A percentile compares a stretch with the other conserved stretches of the same genome.
Conservation (phyloP, 2,329 filamentous ascomycete genomes). For the Pseudogymnoascus sp. region DNA sequence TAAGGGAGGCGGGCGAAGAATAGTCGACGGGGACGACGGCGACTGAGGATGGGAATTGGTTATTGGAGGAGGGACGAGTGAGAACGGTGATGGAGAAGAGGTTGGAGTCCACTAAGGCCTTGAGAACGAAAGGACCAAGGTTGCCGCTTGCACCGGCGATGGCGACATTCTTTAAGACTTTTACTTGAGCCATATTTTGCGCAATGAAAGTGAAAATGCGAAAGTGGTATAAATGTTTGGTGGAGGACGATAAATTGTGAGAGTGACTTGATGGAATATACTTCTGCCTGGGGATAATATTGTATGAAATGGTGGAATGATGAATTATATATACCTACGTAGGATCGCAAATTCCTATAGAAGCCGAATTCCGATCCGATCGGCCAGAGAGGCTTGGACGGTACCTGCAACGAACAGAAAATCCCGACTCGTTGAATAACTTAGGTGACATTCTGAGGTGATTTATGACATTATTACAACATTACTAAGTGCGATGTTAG, state of each 20-base stretch:
- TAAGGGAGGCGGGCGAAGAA: slow-evolving; percentile 34
- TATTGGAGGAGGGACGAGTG: slow-evolving; percentile 35
- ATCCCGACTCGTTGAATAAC: background rate
- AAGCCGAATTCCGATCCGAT: slow-evolving; percentile 1
- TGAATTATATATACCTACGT: background rate
- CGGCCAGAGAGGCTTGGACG: background rate
- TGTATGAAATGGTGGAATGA: background rate
- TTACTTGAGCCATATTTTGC: background rate
- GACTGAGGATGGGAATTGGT: slow-evolving; percentile 27
- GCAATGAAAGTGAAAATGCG: background rate
- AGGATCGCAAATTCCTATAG: background rate
- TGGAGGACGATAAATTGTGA: background rate
- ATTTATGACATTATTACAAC: background rate
- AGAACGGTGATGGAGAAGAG: slow-evolving; percentile 43
- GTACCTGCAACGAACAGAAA: background rate
- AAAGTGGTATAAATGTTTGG: background rate
- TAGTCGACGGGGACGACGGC: slow-evolving; percentile 41
- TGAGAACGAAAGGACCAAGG: slow-evolving; percentile 22
- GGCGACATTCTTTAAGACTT: slow-evolving; percentile 29
- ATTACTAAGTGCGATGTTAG: background rate
- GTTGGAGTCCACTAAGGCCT: slow-evolving; percentile 20
- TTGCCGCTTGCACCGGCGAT: slow-evolving; percentile 29
- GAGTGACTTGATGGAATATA: background rate
- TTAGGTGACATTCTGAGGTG: background rate
- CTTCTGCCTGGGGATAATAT: background rate